Base-by-base conservation (phyloP, 2,329 filamentous ascomycete species). In the Phyllosticta capitalensis region DNA sequence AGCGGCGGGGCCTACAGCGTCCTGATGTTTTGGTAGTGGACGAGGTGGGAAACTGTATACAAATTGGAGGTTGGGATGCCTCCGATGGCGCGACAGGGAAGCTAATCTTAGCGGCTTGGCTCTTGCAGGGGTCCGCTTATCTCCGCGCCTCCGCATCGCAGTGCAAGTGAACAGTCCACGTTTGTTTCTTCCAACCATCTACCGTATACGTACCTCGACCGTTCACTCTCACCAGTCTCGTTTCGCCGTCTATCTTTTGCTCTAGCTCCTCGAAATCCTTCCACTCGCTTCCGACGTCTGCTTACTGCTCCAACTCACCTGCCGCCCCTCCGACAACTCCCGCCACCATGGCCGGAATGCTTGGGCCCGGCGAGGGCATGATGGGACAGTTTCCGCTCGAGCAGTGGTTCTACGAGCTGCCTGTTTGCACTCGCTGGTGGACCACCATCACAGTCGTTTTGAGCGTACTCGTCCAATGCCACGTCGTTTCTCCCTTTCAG, bases 361-460 rank as follows among this genome's bases (percentile, higher is more conserved):
- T 76, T 55, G 71, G 75, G 45, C 65, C 66, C 52, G 69, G 65
- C 30, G 75, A 71, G 63, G 74, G 71, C 61, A 67, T 77, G 61
- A 77, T 77, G 63, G 78, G 79, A 59, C 81, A 83, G 63, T 80
- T 96, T 69, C 94, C 92, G 50, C 81, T 99, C 7, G 94, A 97
- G 75, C 88, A 92, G 66, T 99, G 94, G 94, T 97, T 96, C 75
- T 96, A 90, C 82, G 94, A 99, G 74, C 96, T 96, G 88, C 94
- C 94, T 3, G 85, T 94, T 24, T 95, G 92, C 74, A 99, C 94
- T 45, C 81, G 94, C 63, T 95, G 89, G 87, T 99, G 94, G 94
- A 97, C 94, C 21, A 92, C 90, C 22, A 91, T 92, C 4, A 95
- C 92, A 0, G 85, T 97, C 50, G 78, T 90, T 61, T 94, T 88